Conservation (phyloP, 352 stramenopile species). For the Pseudoperonospora humuli region DNA sequence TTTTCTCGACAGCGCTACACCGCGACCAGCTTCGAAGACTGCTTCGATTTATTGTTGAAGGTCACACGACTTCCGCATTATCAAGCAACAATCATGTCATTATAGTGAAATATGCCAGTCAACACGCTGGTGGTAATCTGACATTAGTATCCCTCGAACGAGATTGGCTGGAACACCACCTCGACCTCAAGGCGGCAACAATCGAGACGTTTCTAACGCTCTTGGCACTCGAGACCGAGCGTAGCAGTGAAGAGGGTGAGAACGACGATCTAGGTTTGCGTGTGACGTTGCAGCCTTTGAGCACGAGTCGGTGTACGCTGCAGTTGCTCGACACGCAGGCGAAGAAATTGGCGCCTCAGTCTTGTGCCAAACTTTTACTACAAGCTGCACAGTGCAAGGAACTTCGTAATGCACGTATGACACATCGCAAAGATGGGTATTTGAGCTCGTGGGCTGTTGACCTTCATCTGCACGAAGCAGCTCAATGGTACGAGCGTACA, state of each 20-base stretch:
- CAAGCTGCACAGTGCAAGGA: slow-evolving; percentile 20
- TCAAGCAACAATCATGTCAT: slow-evolving; percentile 18
- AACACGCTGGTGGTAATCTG: slow-evolving; percentile 9
- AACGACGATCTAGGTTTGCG: slow-evolving; percentile 8
- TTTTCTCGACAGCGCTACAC: slow-evolving; percentile 64
- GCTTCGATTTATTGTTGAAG: slow-evolving; percentile 34
- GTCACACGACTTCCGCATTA: background rate
- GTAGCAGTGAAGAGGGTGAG: slow-evolving; percentile 1
- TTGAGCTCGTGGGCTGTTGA: slow-evolving; percentile 40
- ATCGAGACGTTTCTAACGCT: slow-evolving; percentile 78
- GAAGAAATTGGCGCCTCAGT: slow-evolving; percentile 27
- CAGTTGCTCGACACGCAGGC: slow-evolving; percentile 48
- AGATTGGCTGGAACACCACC: slow-evolving; percentile 45
- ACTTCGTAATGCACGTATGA: slow-evolving; percentile 17
- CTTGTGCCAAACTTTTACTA: slow-evolving; percentile 28
- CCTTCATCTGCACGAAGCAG: slow-evolving; percentile 54
- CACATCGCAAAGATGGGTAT: slow-evolving; percentile 50
- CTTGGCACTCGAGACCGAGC: slow-evolving; percentile 29
- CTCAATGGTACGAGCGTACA: slow-evolving; percentile 24
- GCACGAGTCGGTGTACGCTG: slow-evolving; percentile 48
- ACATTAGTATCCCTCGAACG: slow-evolving; percentile 41
- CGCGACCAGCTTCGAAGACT: slow-evolving; percentile 39
- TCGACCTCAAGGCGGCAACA: slow-evolving; percentile 68
- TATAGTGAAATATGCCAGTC: slow-evolving; percentile 13
- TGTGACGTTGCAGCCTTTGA: slow-evolving; percentile 33